phyloP scores from a whole-genome alignment of 2,329 filamentous ascomycete species.

The Beauveria asiatica region DNA sequence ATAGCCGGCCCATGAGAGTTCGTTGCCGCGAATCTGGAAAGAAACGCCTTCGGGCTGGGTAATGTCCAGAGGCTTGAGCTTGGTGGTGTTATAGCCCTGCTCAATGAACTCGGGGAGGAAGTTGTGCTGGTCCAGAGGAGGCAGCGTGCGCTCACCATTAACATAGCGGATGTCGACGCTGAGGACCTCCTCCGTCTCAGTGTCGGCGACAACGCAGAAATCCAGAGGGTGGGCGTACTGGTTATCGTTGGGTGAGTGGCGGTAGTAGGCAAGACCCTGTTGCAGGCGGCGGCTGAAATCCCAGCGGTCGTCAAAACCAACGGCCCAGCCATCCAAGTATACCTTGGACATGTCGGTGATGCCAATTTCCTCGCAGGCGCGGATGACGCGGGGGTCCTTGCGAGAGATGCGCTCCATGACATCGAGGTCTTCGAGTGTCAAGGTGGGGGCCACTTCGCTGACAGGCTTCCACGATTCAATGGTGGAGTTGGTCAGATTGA shows the following conservation, averaged over 20 bases:
- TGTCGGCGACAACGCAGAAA: constrained; percentile 33
- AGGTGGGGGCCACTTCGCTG: constrained; percentile 36
- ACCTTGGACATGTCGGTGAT: constrained; percentile 79
- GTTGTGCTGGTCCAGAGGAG: constrained; percentile 30
- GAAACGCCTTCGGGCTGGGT: constrained; percentile 33
- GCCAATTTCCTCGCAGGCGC: constrained; percentile 66
- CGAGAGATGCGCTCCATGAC: constrained; percentile 61
- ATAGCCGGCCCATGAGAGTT: constrained; percentile 56
- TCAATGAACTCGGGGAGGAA: constrained; percentile 28
- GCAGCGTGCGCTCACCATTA: constrained; percentile 40
- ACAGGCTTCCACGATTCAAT: constrained; percentile 39
- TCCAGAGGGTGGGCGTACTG: constrained; percentile 51
- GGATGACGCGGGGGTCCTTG: constrained; percentile 64
- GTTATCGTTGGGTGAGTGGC: constrained; percentile 61
- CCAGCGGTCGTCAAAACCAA: constrained; percentile 73
- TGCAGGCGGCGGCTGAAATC: constrained; percentile 63
- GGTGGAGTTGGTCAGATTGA: constrained; percentile 33
- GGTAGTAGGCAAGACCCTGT: constrained; percentile 76
- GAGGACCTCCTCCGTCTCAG: constrained; percentile 41
- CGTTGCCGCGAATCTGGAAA: constrained; percentile 38
- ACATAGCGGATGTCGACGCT: constrained; percentile 33
- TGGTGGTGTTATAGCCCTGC: constrained; percentile 26
- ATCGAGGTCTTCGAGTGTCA: constrained; percentile 76
- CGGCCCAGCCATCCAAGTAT: constrained; percentile 79
- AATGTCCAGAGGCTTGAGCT: constrained; percentile 30